These are phyloP conservation scores for Fusarium transvaalense DNA, from an alignment of 2,329 filamentous ascomycete species.

Conservation along the genomic window DNA sequence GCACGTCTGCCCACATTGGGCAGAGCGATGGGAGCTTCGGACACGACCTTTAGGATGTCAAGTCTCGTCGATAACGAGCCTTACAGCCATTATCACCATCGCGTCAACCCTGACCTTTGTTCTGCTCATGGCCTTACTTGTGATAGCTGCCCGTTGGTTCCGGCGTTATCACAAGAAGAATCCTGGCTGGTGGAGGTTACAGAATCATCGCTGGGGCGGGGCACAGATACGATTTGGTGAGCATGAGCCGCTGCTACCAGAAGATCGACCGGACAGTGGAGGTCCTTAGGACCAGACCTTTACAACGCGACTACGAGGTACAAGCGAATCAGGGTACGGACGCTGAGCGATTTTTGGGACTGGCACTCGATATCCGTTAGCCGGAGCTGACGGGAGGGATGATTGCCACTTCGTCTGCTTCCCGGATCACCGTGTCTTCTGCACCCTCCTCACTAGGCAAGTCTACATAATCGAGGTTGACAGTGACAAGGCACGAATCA, in stretches of 20 bases:
- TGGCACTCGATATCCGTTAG: constrained; percentile 55
- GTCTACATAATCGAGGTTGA: constrained; percentile 87
- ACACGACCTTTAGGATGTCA: constrained; percentile 54
- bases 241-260: constrained; percentile 50
- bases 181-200: constrained; percentile 37
- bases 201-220: constrained; percentile 32
- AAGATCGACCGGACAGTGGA: constrained; percentile 12
- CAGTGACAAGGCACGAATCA: constrained; percentile 78
- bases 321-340: constrained; percentile 1
- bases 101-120: constrained; percentile 48
- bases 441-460: constrained; percentile 62
- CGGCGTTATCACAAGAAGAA: constrained; percentile 40
- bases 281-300: constrained; percentile 11
- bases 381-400: constrained; percentile 91
- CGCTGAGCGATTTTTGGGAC: constrained; percentile 26
- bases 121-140: constrained; percentile 43
- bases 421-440: constrained; percentile 67
- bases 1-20: constrained; percentile 65
- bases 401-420: constrained; percentile 86
- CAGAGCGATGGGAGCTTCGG: constrained; percentile 56
- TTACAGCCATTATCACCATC: constrained; percentile 49
- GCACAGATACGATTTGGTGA: constrained; percentile 42
- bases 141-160: constrained; percentile 39
- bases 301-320: constrained; percentile 24
- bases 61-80: constrained; percentile 53